Evolutionary conservation across 768 basidiomycete species (phyloP).

Genomic region (Suillus fuscotomentosus): DNA sequence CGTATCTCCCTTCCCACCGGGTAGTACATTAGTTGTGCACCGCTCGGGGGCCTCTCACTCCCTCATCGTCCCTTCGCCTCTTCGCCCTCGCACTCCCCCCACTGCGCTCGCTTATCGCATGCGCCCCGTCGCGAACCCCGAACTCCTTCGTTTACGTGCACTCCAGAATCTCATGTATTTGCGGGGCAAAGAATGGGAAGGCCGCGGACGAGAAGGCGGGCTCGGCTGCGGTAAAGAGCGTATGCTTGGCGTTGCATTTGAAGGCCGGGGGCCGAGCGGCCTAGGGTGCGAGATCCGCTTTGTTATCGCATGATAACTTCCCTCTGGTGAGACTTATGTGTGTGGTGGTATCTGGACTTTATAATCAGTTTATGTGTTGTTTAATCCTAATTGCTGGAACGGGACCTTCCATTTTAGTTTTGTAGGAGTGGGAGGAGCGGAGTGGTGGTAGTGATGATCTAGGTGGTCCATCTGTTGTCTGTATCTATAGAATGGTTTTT

Average conservation of each 20-base stretch:
- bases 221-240: slow-evolving; percentile 58
- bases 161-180: slow-evolving; percentile 52
- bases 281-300: slow-evolving; percentile 42
- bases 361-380: slow-evolving; percentile 30
- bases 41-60: slow-evolving; percentile 34
- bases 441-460: neutral
- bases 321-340: slow-evolving; percentile 3
- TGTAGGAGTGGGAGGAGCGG: neutral
- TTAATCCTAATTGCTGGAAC: slow-evolving; percentile 31
- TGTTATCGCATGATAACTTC: slow-evolving; percentile 25
- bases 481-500: slow-evolving; percentile 9
- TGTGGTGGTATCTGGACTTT: slow-evolving; percentile 16
- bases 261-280: slow-evolving; percentile 56
- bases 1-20: slow-evolving; percentile 33
- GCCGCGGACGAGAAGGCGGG: slow-evolving; percentile 45
- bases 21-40: slow-evolving; percentile 23
- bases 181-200: slow-evolving; percentile 46
- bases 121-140: slow-evolving; percentile 60
- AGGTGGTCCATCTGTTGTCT: slow-evolving; percentile 4
- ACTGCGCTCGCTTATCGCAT: slow-evolving; percentile 41
- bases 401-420: neutral
- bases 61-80: slow-evolving; percentile 40
- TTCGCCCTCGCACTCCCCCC: slow-evolving; percentile 37
- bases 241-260: slow-evolving; percentile 57
- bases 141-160: slow-evolving; percentile 58